Conservation (phyloP, 345 rosid genomes). For the Murraya koenigii region DNA sequence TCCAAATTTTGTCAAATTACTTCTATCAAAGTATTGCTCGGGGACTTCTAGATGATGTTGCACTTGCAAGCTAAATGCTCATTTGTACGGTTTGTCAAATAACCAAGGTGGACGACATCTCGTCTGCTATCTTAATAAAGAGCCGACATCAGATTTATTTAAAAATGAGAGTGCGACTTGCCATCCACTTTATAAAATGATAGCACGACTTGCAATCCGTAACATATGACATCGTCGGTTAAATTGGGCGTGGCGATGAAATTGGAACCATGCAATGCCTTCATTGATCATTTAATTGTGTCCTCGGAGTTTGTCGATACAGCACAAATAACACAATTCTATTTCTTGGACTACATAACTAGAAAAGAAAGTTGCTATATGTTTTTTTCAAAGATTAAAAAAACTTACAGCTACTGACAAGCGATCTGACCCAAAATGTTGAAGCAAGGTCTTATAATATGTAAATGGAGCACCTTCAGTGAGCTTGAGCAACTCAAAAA, state of each 20-base stretch:
- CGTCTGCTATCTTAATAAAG: not conserved
- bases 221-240: too few species aligned
- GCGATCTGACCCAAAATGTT: not conserved
- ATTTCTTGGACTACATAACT: not conserved
- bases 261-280: too few species aligned
- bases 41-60: too few species aligned
- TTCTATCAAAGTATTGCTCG: too few species aligned
- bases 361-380: conserved; percentile 1
- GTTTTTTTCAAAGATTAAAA: not conserved
- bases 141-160: not conserved
- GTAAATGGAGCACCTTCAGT: too few species aligned
- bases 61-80: too few species aligned
- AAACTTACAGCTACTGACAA: not conserved
- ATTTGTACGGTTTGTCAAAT: too few species aligned
- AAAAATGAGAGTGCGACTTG: not conserved
- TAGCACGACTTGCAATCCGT: not conserved
- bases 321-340: conserved; percentile 10
- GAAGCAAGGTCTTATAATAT: not conserved
- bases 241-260: too few species aligned
- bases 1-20: too few species aligned
- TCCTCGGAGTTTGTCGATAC: conserved; percentile 12
- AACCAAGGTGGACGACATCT: too few species aligned
- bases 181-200: not conserved
- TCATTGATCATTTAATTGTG: conserved; percentile 5
- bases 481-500: too few species aligned